These are phyloP conservation scores for Astrothelium macrocarpum DNA, from an alignment of 495 filamentous ascomycete genomes.

Conservation along the genomic window DNA sequence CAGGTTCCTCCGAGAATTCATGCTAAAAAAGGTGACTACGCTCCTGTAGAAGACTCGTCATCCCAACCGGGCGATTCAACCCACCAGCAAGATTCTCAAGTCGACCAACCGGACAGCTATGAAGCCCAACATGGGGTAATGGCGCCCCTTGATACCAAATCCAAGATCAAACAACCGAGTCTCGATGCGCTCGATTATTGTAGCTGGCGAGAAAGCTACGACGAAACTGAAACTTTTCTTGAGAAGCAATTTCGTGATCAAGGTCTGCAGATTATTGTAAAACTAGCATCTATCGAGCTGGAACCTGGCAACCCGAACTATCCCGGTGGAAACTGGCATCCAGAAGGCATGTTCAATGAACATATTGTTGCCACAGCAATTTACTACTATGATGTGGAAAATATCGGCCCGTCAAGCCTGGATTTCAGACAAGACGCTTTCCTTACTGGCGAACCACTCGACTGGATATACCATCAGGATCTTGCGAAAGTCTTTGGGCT, in stretches of 20 bases:
- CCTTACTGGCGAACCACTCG: not conserved
- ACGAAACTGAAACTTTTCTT: not conserved
- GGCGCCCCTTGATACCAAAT: not conserved
- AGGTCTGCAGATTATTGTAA: conserved; percentile 54
- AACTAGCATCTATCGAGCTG: conserved; percentile 52
- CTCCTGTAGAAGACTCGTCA: not conserved
- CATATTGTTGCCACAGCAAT: conserved; percentile 28
- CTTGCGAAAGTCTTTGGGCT: conserved; percentile 11
- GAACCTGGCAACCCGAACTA: conserved; percentile 47
- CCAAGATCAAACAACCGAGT: too few relatives aligned
- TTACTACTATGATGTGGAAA: conserved; percentile 45
- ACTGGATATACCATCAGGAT: conserved; percentile 8
- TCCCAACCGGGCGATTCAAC: not conserved
- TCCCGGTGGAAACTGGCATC: conserved; percentile 39
- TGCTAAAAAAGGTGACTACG: not conserved
- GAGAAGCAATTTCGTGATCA: not conserved
- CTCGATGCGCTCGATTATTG: too few relatives aligned
- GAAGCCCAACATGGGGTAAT: conserved; percentile 11
- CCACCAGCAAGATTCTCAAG: not conserved
- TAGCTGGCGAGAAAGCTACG: not conserved
- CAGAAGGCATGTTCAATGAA: conserved; percentile 29
- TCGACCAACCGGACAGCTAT: conserved; percentile 10
- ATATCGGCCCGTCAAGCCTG: conserved; percentile 47
- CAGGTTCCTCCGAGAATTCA: not conserved
- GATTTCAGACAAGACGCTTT: conserved; percentile 29